Conservation (phyloP, 139 green algal genomes). For the Micractinium conductrix region DNA sequence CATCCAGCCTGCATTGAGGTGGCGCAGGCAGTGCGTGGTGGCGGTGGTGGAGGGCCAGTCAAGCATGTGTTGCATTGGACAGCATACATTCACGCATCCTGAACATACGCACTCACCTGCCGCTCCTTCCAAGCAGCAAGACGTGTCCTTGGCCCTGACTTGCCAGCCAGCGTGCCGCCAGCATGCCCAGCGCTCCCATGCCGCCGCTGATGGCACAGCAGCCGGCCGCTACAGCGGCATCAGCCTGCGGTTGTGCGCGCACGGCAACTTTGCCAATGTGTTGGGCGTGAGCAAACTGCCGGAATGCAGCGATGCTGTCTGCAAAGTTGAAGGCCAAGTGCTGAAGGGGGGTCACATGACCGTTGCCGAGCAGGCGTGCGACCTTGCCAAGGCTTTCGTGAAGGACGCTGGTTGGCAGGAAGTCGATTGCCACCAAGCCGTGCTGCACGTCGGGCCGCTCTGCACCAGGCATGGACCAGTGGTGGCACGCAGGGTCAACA, state of each 20-base stretch:
- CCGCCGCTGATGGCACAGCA: no score
- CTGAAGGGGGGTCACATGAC: conserved; percentile 52
- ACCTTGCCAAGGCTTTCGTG: conserved; percentile 32
- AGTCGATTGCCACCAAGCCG: conserved; percentile 35
- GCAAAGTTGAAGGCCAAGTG: conserved; percentile 45
- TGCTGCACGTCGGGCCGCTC: conserved; percentile 17
- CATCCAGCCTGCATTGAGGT: no score
- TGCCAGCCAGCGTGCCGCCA: conserved; percentile 67
- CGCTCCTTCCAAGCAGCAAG: conserved; percentile 47
- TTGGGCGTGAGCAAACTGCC: no score
- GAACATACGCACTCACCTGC: conserved; percentile 3
- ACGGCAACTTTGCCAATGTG: conserved; percentile 87
- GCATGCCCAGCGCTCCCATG: conserved; percentile 43
- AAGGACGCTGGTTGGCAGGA: conserved; percentile 67
- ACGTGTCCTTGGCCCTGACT: conserved; percentile 15
- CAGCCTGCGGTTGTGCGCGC: not conserved
- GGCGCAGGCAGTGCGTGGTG: no score
- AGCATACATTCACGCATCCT: no score
- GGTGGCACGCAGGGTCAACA: no score
- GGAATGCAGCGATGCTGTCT: conserved; percentile 62
- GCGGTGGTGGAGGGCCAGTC: no score
- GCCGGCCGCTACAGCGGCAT: not conserved
- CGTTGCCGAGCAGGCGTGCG: conserved; percentile 44
- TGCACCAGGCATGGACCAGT: no score
- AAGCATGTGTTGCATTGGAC: no score